Conservation (phyloP, 1,284 basidiomycete species). For the Hypsizygus ulmarius region DNA sequence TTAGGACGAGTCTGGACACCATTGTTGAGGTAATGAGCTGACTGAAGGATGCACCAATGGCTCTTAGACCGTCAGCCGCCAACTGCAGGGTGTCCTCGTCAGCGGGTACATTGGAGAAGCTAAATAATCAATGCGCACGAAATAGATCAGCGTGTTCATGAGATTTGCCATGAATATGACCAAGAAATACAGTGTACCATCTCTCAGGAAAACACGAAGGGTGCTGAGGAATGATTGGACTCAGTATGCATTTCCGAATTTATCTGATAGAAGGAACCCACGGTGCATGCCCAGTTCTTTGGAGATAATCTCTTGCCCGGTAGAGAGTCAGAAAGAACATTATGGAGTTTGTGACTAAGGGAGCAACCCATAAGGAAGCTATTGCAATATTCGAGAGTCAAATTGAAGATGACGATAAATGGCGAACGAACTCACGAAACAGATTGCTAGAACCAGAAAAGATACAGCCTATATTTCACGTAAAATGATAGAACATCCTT, state of each 20-base stretch:
- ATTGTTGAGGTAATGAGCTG: conserved; percentile 21
- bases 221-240: not conserved
- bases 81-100: conserved; percentile 8
- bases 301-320: conserved; percentile 19
- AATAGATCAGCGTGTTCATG: conserved; percentile 11
- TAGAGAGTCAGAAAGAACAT: conserved; percentile 29
- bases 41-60: conserved; percentile 23
- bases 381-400: not conserved
- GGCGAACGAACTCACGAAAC: conserved; percentile 17
- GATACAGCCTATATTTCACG: conserved; percentile 23
- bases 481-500: not conserved
- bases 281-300: conserved; percentile 2
- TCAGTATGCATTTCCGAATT: not conserved
- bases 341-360: conserved; percentile 26
- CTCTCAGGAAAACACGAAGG: conserved; percentile 10
- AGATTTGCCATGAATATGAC: conserved; percentile 14
- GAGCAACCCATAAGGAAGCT: conserved; percentile 29
- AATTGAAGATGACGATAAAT: not conserved
- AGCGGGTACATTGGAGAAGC: not conserved
- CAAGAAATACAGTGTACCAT: conserved; percentile 12
- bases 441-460: conserved; percentile 19
- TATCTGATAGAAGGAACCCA: conserved; percentile 4
- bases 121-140: conserved; percentile 4
- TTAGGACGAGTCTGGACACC: conserved; percentile 24
- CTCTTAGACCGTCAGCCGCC: conserved; percentile 16